Evolutionary conservation across 305 asterid genomes (phyloP).

Genomic region (Ajuga reptans): DNA sequence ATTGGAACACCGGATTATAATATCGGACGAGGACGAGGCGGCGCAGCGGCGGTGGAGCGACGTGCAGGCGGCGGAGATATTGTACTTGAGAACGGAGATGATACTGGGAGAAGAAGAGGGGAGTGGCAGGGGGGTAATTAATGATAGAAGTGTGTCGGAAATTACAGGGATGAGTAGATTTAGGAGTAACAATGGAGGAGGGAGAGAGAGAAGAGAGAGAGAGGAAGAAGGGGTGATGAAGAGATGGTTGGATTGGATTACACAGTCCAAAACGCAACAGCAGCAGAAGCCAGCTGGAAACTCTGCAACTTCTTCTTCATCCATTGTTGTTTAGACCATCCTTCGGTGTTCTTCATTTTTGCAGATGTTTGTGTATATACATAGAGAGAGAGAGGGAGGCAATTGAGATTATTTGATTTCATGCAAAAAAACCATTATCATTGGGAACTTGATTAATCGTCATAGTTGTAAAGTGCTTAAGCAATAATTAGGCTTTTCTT

Average conservation of each 20-base stretch:
- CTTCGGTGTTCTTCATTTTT: not conserved
- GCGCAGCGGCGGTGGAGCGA: conserved; percentile 41
- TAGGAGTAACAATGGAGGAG: conserved; percentile 28
- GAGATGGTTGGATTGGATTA: conserved; percentile 62
- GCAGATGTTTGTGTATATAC: not conserved
- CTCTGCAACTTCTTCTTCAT: conserved; percentile 15
- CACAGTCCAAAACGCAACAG: conserved; percentile 33
- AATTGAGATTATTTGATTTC: too few species aligned
- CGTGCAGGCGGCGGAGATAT: conserved; percentile 34
- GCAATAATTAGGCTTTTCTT: too few species aligned
- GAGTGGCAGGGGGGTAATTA: conserved; percentile 34
- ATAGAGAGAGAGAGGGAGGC: not conserved
- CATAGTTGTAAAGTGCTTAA: too few species aligned
- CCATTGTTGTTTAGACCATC: conserved; percentile 20
- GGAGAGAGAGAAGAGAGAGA: conserved; percentile 11
- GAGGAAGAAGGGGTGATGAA: conserved; percentile 36
- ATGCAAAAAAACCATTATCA: too few species aligned
- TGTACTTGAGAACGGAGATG: conserved; percentile 44
- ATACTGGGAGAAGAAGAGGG: conserved; percentile 18
- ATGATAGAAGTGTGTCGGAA: conserved; percentile 55
- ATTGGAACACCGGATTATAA: conserved; percentile 52
- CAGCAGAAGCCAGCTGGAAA: conserved; percentile 14
- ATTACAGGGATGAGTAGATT: conserved; percentile 52
- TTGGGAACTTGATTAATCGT: too few species aligned
- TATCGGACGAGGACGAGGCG: conserved; percentile 22